Conservation (phyloP, 768 basidiomycete genomes). For the Phlegmacium glaucopus region DNA sequence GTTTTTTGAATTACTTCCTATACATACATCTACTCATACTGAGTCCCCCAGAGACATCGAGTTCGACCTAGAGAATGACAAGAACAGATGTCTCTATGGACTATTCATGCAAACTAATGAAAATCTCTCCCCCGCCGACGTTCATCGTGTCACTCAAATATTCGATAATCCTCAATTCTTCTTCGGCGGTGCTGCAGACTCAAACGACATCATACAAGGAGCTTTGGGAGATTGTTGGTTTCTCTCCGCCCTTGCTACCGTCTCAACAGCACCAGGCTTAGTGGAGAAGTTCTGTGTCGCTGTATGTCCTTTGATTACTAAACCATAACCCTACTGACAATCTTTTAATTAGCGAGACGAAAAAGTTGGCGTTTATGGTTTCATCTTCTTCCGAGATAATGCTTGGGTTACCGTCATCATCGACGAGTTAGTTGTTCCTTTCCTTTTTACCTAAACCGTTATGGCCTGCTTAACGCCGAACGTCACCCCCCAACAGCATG, state of each 20-base stretch:
- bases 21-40: too few relatives aligned
- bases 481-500: constrained; percentile 29
- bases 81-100: constrained; percentile 34
- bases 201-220: constrained; percentile 51
- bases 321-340: neutral
- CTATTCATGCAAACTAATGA: constrained; percentile 14
- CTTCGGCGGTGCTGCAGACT: constrained; percentile 34
- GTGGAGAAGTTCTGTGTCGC: constrained; percentile 43
- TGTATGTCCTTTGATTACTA: constrained; percentile 17
- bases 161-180: constrained; percentile 52
- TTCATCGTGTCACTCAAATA: constrained; percentile 42
- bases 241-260: constrained; percentile 47
- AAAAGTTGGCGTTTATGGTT: constrained; percentile 53
- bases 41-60: constrained; percentile 57
- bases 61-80: constrained; percentile 55
- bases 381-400: constrained; percentile 52
- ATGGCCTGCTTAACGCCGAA: neutral
- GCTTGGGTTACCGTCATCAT: constrained; percentile 53
- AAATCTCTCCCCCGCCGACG: constrained; percentile 23
- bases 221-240: constrained; percentile 56
- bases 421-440: constrained; percentile 46
- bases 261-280: constrained; percentile 43
- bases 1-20: too few relatives aligned
- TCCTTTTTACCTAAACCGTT: neutral
- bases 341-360: constrained; percentile 39